Percentiles rank a stretch among this genome's conserved stretches.
Evolutionary conservation across 306 rosid species (phyloP).

Genomic region (Lathyrus oleraceus): DNA sequence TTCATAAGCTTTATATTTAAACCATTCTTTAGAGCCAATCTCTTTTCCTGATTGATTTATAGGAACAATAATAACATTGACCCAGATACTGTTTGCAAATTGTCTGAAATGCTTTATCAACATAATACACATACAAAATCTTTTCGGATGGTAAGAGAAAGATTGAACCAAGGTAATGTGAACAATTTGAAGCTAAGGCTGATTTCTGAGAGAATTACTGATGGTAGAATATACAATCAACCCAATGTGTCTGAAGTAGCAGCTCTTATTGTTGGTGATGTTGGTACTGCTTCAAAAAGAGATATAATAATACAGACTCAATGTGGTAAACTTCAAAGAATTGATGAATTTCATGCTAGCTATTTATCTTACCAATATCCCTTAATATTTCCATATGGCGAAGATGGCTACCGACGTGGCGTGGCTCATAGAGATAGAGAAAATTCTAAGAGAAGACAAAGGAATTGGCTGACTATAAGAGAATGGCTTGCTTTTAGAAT

Average conservation of each 20-base stretch:
- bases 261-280: slow-evolving; percentile 5
- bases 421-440: background rate
- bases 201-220: background rate
- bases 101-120: slow-evolving; percentile 8
- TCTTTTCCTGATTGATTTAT: background rate
- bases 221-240: background rate
- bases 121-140: background rate
- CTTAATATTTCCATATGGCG: background rate
- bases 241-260: background rate
- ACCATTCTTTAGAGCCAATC: background rate
- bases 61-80: background rate
- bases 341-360: background rate
- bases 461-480: background rate
- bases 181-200: background rate
- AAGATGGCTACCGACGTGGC: background rate
- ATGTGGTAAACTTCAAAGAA: slow-evolving; percentile 1
- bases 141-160: slow-evolving; percentile 2
- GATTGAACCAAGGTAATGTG: background rate
- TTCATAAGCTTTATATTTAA: background rate
- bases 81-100: background rate
- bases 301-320: background rate
- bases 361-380: slow-evolving; percentile 4
- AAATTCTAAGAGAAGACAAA: background rate
- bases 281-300: slow-evolving; percentile 1
- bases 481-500: background rate